Evolutionary conservation across 768 basidiomycete species (phyloP), one percentile per base, ranked within the genome.

Genomic region (Agrocybe chaxingu): DNA sequence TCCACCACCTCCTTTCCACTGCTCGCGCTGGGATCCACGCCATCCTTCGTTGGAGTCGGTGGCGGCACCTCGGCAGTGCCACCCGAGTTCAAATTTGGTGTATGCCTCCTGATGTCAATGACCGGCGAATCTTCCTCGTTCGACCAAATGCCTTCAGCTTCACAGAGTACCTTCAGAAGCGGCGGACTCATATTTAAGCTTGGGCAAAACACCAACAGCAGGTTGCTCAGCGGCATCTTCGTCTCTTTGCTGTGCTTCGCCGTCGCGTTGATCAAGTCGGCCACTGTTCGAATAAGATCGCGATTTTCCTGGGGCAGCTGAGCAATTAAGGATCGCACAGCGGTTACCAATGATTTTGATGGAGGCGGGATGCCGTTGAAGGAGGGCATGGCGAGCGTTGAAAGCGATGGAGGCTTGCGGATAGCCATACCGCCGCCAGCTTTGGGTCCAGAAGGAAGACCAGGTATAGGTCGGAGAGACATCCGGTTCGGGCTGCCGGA

Each of bases 141-240:
- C 75, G 72, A 67, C 90, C 90, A 92, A 38, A 91, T 79, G 16
- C 68, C 76, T 48, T 81, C 75, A 7, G 78, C 77, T 63, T 92
- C 89, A 58, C 89, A 89, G 2, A 93, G 66, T 30, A 85, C 78
- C 54, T 85, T 78, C 57, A 93, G 66, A 24, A 92, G 62, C 1
- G 84, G 75, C 11, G 89, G 88, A 50, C 73, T 88, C 81, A 94
- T 86, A 61, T 79, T 83, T 62, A 94, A 66, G 62, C 84, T 92
- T 6, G 94, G 95, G 54, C 89, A 93, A 63, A 98, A 85, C 44
- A 96, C 87, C 32, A 95, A 71, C 42, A 95, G 71, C 57, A 98
- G 66, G 61, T 97, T 97, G 65, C 87, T 87, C 56, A 97, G 67
- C 2, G 92, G 91, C 94, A 98, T 98, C 70, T 91, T 92, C 33